Conservation (phyloP, 2,329 filamentous ascomycete species). For the Colletotrichum salicis region DNA sequence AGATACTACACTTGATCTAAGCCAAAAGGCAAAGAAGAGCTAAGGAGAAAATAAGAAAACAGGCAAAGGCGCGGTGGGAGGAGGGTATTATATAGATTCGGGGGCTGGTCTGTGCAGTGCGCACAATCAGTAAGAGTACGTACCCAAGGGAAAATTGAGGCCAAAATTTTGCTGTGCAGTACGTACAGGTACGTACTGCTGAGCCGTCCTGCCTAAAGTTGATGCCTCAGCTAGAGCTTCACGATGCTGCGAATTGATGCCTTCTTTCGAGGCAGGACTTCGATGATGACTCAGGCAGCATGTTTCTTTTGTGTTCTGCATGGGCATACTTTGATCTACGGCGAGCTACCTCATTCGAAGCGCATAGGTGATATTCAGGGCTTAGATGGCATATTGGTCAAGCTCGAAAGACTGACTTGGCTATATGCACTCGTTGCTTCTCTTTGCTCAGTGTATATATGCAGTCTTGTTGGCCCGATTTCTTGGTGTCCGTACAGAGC, state of each 20-base stretch:
- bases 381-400: neutral
- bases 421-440: neutral
- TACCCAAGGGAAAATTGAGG: neutral
- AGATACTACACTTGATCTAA: slow-evolving; percentile 84
- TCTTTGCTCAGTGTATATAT: too few species aligned
- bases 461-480: too few species aligned
- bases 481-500: neutral
- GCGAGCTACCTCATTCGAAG: neutral
- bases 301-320: neutral
- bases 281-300: neutral
- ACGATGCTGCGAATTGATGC: neutral
- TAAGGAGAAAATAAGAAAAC: slow-evolving; percentile 44
- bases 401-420: neutral
- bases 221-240: neutral
- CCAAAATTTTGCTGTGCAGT: neutral
- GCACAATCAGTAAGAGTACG: slow-evolving; percentile 17
- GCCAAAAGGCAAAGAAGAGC: slow-evolving; percentile 54
- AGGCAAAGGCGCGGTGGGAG: neutral
- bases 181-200: neutral
- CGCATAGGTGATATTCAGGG: neutral
- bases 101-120: slow-evolving; percentile 7
- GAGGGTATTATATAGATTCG: neutral
- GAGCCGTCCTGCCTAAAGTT: neutral
- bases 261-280: neutral
- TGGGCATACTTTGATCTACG: neutral